Evolutionary conservation across 805 yeast species (phyloP).

Genomic region (Spathaspora hagerdaliae): DNA sequence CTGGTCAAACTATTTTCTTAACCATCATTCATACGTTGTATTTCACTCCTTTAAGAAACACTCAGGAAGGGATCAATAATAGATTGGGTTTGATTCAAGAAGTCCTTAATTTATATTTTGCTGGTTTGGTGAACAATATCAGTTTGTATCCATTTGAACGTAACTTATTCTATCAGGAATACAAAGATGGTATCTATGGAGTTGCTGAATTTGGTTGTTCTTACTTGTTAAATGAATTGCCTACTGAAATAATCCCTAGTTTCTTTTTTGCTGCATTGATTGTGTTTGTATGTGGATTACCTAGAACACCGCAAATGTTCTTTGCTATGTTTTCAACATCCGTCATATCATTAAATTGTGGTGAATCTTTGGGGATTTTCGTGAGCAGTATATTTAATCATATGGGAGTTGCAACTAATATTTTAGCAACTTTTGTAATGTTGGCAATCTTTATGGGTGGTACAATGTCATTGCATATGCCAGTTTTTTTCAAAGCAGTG

Average conservation of each 20-base stretch:
- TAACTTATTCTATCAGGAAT: conserved; percentile 74
- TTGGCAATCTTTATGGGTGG: conserved; percentile 84
- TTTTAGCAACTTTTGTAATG: conserved; percentile 62
- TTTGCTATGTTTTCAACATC: conserved; percentile 59
- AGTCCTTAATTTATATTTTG: conserved; percentile 65
- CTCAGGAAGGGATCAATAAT: conserved; percentile 52
- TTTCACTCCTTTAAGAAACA: conserved; percentile 42
- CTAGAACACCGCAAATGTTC: conserved; percentile 61
- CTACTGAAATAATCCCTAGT: conserved; percentile 59
- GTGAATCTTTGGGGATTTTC: conserved; percentile 81
- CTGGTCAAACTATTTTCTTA: conserved; percentile 59
- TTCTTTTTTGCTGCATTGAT: conserved; percentile 56
- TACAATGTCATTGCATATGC: conserved; percentile 74
- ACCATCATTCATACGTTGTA: conserved; percentile 65
- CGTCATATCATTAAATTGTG: conserved; percentile 59
- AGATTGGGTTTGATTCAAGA: conserved; percentile 77
- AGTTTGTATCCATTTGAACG: conserved; percentile 73
- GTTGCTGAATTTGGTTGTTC: conserved; percentile 57
- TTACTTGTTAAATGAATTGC: conserved; percentile 62
- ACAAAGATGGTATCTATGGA: conserved; percentile 67
- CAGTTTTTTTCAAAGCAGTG: conserved; percentile 59
- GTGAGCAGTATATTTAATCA: conserved; percentile 71
- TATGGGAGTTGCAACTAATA: conserved; percentile 76
- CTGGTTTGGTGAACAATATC: conserved; percentile 76
- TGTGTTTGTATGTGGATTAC: conserved; percentile 71